These are phyloP conservation scores for Malassezia obtusa DNA, from an alignment of 1,284 basidiomycete species.

Conservation along the genomic window DNA sequence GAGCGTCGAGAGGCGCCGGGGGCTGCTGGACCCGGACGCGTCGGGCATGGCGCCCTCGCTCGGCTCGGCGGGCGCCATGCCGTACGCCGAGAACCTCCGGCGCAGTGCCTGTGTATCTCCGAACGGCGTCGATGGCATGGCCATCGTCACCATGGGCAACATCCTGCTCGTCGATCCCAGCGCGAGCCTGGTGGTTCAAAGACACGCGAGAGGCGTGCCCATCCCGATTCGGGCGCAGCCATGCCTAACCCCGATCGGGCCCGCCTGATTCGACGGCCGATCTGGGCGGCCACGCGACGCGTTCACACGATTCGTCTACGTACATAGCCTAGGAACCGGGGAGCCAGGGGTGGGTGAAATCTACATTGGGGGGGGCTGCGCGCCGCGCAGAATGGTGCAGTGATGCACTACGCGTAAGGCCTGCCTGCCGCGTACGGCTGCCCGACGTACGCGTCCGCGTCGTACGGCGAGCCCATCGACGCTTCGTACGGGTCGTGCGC, in stretches of 20 bases:
- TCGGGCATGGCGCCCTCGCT: not conserved
- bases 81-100: not conserved
- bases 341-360: too few relatives aligned
- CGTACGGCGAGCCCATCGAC: not conserved
- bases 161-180: conserved; percentile 3
- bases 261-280: not conserved
- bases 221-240: too few relatives aligned
- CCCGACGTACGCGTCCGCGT: not conserved
- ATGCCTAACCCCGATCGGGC: not conserved
- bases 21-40: not conserved
- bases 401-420: too few relatives aligned
- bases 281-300: not conserved
- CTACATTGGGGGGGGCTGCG: too few relatives aligned
- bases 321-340: not conserved
- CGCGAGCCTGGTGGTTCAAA: too few relatives aligned
- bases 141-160: conserved; percentile 16
- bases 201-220: not conserved
- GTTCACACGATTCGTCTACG: not conserved
- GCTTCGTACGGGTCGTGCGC: not conserved
- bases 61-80: not conserved
- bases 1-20: not conserved
- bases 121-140: conserved; percentile 10
- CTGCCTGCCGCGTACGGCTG: not conserved
- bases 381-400: not conserved
- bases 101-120: not conserved